phyloP scores from a whole-genome alignment of 345 rosid genomes.

The Nephelium lappaceum region DNA sequence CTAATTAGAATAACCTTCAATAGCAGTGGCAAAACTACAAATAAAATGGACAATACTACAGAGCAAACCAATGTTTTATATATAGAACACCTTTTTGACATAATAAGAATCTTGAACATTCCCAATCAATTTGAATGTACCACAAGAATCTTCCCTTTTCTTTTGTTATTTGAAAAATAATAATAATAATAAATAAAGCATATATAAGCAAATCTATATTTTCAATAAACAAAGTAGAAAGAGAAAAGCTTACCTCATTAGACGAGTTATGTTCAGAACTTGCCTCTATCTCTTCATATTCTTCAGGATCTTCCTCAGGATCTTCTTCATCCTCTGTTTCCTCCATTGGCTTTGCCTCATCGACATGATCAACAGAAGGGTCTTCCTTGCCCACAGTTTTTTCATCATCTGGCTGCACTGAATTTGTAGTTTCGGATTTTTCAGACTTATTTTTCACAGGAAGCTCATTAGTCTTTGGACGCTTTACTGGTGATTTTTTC shows the following conservation, averaged over 20 bases:
- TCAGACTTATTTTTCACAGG: constrained; percentile 46
- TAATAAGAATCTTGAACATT: background rate
- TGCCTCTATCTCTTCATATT: constrained; percentile 55
- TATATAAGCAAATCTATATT: background rate
- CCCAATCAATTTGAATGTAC: background rate
- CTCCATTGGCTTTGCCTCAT: constrained; percentile 43
- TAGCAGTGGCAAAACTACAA: background rate
- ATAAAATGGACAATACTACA: background rate
- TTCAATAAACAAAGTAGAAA: background rate
- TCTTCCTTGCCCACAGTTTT: constrained; percentile 36
- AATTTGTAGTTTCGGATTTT: constrained; percentile 31
- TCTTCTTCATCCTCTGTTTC: constrained; percentile 55
- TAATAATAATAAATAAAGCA: background rate
- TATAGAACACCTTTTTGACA: background rate
- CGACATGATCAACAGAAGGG: constrained; percentile 35
- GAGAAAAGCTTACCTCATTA: constrained; percentile 52
- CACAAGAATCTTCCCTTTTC: background rate
- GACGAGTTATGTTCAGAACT: constrained; percentile 41
- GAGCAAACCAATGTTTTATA: background rate
- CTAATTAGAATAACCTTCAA: constrained; percentile 4
- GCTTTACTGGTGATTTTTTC: constrained; percentile 47
- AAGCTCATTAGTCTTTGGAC: constrained; percentile 54
- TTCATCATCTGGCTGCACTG: constrained; percentile 44
- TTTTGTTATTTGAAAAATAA: background rate
- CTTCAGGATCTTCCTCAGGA: constrained; percentile 74